Evolutionary conservation across 2,329 filamentous ascomycete genomes (phyloP).

Genomic region (Epichloe coenophiala): DNA sequence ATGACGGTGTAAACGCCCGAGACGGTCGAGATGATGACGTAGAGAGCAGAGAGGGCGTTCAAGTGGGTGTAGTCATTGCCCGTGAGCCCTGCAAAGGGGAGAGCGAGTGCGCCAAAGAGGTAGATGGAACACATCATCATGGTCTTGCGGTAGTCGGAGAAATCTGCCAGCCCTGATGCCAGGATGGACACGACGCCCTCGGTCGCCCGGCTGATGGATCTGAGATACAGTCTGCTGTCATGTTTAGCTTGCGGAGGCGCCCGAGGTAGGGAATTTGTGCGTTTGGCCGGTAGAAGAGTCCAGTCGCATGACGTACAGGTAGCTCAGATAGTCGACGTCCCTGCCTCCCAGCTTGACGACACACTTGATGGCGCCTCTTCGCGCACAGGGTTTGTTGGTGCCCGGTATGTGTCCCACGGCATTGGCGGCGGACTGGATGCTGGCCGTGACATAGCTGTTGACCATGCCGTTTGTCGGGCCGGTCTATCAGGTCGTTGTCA

Average conservation of each 20-base stretch:
- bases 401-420: slow-evolving; percentile 9
- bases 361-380: slow-evolving; percentile 9
- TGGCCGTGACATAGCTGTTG: slow-evolving; percentile 10
- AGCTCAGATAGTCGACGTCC: slow-evolving; percentile 11
- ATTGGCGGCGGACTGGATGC: slow-evolving; percentile 10
- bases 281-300: not conserved
- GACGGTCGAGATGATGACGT: slow-evolving; percentile 8
- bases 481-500: slow-evolving; percentile 2
- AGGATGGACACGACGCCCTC: slow-evolving; percentile 10
- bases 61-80: slow-evolving; percentile 7
- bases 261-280: too few species aligned
- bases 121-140: slow-evolving; percentile 12
- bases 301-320: slow-evolving; percentile 4
- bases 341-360: slow-evolving; percentile 9
- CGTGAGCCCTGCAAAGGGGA: slow-evolving; percentile 9
- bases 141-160: slow-evolving; percentile 10
- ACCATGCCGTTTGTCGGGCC: slow-evolving; percentile 10
- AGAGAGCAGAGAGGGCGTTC: slow-evolving; percentile 7
- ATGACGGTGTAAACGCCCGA: slow-evolving; percentile 9
- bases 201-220: slow-evolving; percentile 8
- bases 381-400: slow-evolving; percentile 8
- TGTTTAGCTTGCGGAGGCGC: not conserved
- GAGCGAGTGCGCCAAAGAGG: slow-evolving; percentile 9
- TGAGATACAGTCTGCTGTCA: slow-evolving; percentile 7
- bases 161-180: slow-evolving; percentile 8